A percentile compares a stretch with the other conserved stretches of the same genome.
These are phyloP conservation scores for Logfia minima DNA, from an alignment of 129 eudicot genomes.

Conservation along the genomic window DNA sequence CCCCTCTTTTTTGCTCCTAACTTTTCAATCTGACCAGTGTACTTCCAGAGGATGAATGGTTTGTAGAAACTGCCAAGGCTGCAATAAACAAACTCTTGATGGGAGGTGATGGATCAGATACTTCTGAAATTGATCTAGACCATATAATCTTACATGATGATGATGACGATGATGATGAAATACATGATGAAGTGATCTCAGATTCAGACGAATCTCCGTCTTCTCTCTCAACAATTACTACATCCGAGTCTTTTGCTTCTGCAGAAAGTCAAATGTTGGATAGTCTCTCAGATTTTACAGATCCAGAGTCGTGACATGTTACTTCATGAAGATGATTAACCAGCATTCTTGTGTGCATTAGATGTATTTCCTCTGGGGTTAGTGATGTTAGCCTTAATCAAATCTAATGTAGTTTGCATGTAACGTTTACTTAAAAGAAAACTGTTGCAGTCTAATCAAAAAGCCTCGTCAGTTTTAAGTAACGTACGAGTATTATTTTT, in stretches of 20 bases:
- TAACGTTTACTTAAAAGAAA: not conserved
- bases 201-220: constrained; percentile 88
- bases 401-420: constrained; percentile 18
- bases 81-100: constrained; percentile 80
- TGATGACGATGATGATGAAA: constrained; percentile 32
- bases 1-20: not conserved
- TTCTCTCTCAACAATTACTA: constrained; percentile 66
- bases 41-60: constrained; percentile 96
- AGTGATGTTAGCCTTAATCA: constrained; percentile 13
- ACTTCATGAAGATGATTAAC: constrained; percentile 2
- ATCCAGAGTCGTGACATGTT: constrained; percentile 55
- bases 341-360: not conserved
- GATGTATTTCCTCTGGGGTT: constrained; percentile 4
- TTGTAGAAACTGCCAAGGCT: constrained; percentile 88
- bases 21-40: constrained; percentile 40
- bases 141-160: constrained; percentile 58
- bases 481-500: no score
- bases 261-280: constrained; percentile 81
- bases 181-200: constrained; percentile 52
- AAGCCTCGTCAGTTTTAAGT: no score
- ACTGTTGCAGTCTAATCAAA: constrained; percentile 8
- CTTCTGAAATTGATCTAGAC: constrained; percentile 79
- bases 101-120: constrained; percentile 78
- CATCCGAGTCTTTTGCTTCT: constrained; percentile 85
- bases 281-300: constrained; percentile 61